Evolutionary conservation across 495 filamentous ascomycete species (phyloP).

Genomic region (Ascobolus immersus): DNA sequence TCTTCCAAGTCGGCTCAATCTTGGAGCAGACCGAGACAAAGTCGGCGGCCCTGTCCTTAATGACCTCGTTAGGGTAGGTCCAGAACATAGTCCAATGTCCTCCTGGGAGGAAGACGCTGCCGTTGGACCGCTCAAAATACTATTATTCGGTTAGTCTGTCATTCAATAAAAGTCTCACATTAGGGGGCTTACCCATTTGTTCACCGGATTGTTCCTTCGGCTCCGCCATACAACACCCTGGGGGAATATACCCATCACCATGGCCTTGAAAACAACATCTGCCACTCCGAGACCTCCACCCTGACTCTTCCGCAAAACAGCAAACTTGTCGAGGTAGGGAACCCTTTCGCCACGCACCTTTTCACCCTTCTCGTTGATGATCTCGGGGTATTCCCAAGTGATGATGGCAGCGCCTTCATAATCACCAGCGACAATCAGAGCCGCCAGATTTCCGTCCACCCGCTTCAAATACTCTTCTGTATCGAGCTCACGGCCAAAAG

Average conservation of each 20-base stretch:
- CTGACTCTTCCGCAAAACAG: constrained; percentile 65
- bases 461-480: constrained; percentile 55
- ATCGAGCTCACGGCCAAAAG: constrained; percentile 67
- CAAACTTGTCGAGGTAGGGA: constrained; percentile 95
- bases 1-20: no score
- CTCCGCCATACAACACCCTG: constrained; percentile 36
- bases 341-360: constrained; percentile 33
- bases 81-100: constrained; percentile 94
- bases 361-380: constrained; percentile 20
- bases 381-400: constrained; percentile 61
- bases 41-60: no score
- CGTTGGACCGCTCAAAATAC: constrained; percentile 72
- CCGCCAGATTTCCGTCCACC: constrained; percentile 52
- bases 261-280: constrained; percentile 83
- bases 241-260: constrained; percentile 50
- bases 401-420: constrained; percentile 90
- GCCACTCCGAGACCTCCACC: constrained; percentile 81
- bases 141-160: constrained; percentile 1
- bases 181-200: constrained; percentile 37
- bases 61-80: no score
- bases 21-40: no score
- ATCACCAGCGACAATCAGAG: constrained; percentile 78
- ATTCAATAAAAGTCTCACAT: background rate
- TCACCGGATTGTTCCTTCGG: constrained; percentile 56
- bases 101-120: constrained; percentile 50